Evolutionary conservation across 352 stramenopile genomes (phyloP), one percentile per base, ranked within the genome.

Genomic region (Phytopythium litorale): DNA sequence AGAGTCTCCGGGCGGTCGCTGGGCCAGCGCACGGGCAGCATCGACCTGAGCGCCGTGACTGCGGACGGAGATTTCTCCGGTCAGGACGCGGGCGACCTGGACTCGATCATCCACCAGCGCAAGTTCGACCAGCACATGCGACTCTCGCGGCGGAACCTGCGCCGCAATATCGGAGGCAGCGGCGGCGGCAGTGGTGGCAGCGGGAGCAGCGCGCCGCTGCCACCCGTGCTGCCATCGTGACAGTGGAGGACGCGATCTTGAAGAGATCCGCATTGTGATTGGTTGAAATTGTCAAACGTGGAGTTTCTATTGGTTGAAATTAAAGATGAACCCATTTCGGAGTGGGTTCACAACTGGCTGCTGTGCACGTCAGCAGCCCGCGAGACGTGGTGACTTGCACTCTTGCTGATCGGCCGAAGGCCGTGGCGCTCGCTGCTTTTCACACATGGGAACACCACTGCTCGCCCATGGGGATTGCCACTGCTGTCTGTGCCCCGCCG

Each of bases 81-180:
- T 0, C 52, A 63, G 30, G 58, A 65, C 49, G 52, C 67, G 11
- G 68, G 63, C 11, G 75, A 84, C 66, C 58, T 78, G 49, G 75
- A 82, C 12, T 61, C 67, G 16, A 63, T 78, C 32, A 59, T 81
- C 3, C 79, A 89, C n/a, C 61, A 68, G 30, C 73, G 66, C 46
- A 92, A 90, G 58, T 92, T 92, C 62, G 79, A 89, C 40, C 80
- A 68, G 15, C 80, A 92, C 63, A 92, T 92, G 83, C 77, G 72
- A 42, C 64, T 79, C 19, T 69, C 76, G 33, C 66, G 83, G n/a
- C 74, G 83, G 53, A 88, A 83, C 35, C 67, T 90, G 25, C 77
- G 83, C 3, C 79, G 64, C 33, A 83, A 82, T 35, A 51, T 45
- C 7, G 72, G 50, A 4, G 21, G 6, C 9, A 28, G 19, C 25